Conservation (phyloP, 495 filamentous ascomycete species). For the Melanomma pulvis-pyrius region DNA sequence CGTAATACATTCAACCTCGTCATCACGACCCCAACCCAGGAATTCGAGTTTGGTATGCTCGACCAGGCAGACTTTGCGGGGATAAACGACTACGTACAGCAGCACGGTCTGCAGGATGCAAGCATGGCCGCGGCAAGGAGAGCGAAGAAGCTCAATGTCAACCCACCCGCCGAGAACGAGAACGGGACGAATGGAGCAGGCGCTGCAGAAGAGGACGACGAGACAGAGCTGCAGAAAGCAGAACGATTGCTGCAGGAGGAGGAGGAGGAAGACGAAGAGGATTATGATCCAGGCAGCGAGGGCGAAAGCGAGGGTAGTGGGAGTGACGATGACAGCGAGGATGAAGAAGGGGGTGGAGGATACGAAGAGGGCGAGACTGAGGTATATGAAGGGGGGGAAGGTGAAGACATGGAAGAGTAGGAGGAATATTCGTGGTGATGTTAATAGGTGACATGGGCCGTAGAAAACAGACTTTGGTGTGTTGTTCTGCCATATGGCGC, state of each 20-base stretch:
- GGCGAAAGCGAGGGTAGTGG: constrained; percentile 64
- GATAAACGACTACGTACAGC: constrained; percentile 82
- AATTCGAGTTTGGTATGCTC: constrained; percentile 50
- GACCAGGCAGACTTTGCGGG: constrained; percentile 56
- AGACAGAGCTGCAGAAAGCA: constrained; percentile 67
- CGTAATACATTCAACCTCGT: constrained; percentile 94
- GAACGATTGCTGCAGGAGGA: constrained; percentile 70
- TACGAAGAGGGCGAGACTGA: constrained; percentile 52
- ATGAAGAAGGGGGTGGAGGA: constrained; percentile 49
- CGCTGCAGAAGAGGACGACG: constrained; percentile 51
- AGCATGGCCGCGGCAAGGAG: constrained; percentile 87
- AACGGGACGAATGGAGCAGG: constrained; percentile 38
- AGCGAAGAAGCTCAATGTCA: constrained; percentile 79
- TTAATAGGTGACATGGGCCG: not conserved
- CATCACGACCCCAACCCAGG: constrained; percentile 57
- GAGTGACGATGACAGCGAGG: constrained; percentile 56
- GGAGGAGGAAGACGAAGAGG: constrained; percentile 81
- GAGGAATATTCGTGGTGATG: not conserved
- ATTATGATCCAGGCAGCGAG: constrained; percentile 46
- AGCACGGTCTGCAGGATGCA: constrained; percentile 81
- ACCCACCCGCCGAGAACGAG: constrained; percentile 59
- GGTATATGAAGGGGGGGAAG: constrained; percentile 31
- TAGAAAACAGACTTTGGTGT: not conserved
- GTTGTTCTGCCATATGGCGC: not conserved
- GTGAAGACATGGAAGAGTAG: constrained; percentile 30